Base-by-base conservation (phyloP, 1,284 basidiomycete genomes). In the Coniophora puteana region DNA sequence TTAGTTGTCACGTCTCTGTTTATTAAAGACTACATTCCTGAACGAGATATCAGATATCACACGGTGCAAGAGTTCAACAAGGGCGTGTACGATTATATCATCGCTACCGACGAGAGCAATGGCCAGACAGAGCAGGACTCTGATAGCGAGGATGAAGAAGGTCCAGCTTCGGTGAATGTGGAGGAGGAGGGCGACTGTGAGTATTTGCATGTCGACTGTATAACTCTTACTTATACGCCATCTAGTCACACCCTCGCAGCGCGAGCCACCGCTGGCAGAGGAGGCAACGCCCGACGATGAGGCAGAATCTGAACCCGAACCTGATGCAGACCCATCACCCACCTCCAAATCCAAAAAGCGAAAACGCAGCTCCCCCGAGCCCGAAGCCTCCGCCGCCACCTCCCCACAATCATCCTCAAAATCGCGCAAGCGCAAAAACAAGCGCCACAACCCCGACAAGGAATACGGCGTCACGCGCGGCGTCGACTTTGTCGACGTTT, bases 61-160 rank as follows among this genome's bases (percentile, higher is more conserved):
- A 89, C 90, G 5, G 95, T 99, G 3, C 93, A 99, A 57, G 95
- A 98, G 66, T 99, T 99, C 62, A 98, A 99, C 67, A 92, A 93
- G 55, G 96, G 96, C 6, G 91, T 95, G 10, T 99, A 98, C 58
- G 93, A 99, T 59, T 98, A 98, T 59, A 94, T 99, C 47, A 96
- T 99, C 44, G 96, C 96, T 0, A 97, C 94, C 3, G 96, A 99
- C 59, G 96, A 98, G 65, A 79, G 76, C 47, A 74, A 78, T 3
- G 68, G 70, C 7, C 69, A 67, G 7, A 63, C 68, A 12, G 78
- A 85, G 43, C 69, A 72, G 27, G 81, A 81, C 40, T 63, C 62
- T 0, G 69, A 72, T 20, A 58, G 65, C 28, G 67, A 71, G 35
- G 57, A 62, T 14, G 71, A 71, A 3, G 45, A 40, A 23, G 47